These are phyloP conservation scores for Chrysosporium keratinophilum DNA, from an alignment of 2,329 filamentous ascomycete genomes.

Conservation along the genomic window DNA sequence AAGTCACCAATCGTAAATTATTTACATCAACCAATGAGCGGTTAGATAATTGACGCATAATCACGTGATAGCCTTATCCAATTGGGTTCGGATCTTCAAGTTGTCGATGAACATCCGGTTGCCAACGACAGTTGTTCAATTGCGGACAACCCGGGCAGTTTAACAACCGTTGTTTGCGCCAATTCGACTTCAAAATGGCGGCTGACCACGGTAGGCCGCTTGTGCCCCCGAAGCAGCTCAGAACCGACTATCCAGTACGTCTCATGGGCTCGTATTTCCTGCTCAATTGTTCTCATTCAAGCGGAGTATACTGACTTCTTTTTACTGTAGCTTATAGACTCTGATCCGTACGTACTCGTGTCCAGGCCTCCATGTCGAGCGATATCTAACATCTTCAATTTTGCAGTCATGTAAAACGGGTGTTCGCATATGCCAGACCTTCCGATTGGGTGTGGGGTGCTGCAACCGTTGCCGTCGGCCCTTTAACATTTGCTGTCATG, in stretches of 20 bases:
- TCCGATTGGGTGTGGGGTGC: constrained; percentile 70
- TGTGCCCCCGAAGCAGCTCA: constrained; percentile 66
- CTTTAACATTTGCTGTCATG: constrained; percentile 63
- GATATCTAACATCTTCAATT: background rate
- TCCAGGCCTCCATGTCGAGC: background rate
- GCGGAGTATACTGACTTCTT: constrained; percentile 10
- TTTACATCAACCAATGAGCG: background rate
- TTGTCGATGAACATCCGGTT: background rate
- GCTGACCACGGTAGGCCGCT: constrained; percentile 36
- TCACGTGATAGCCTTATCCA: background rate
- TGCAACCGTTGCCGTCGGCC: constrained; percentile 59
- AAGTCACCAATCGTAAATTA: background rate
- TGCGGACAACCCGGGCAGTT: background rate
- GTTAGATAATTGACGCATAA: background rate
- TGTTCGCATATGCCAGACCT: constrained; percentile 72
- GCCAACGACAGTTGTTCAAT: constrained; percentile 1
- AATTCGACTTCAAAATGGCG: constrained; percentile 24
- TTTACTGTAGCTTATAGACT: constrained; percentile 77
- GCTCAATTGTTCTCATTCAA: background rate
- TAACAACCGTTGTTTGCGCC: constrained; percentile 1
- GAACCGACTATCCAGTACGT: constrained; percentile 79
- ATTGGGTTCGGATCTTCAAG: background rate
- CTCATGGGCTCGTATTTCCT: constrained; percentile 11
- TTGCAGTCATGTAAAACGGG: constrained; percentile 75
- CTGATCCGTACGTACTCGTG: constrained; percentile 69